A percentile compares a stretch with the other conserved stretches of the same genome.
Conservation (phyloP, 2,329 filamentous ascomycete species). For the Nakataea oryzae region DNA sequence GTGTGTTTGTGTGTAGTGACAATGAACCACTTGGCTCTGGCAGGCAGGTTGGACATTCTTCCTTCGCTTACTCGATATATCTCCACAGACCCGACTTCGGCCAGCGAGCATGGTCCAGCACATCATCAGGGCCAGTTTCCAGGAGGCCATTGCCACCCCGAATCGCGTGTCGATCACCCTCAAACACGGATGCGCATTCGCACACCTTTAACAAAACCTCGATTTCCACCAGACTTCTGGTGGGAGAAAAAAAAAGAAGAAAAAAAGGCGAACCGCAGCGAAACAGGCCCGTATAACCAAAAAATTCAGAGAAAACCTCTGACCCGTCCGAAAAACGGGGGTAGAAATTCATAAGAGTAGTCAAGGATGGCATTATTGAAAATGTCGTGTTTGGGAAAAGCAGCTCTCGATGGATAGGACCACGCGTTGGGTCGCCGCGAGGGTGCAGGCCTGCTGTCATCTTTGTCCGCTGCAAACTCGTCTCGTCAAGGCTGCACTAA, state of each 20-base stretch:
- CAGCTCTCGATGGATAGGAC: not conserved
- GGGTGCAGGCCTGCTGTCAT: not conserved
- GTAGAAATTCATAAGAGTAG: not conserved
- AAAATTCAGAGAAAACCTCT: not conserved
- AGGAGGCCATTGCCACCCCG: constrained; percentile 2
- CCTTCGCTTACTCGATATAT: constrained; percentile 1
- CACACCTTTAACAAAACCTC: not conserved
- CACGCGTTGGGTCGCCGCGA: no score
- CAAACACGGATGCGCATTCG: not conserved
- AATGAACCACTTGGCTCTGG: not conserved
- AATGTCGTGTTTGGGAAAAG: not conserved
- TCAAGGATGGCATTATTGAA: not conserved
- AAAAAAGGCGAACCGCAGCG: not conserved
- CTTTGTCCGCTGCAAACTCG: not conserved
- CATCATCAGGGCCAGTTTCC: not conserved
- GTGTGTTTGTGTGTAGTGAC: not conserved
- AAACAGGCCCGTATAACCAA: not conserved
- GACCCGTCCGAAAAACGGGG: not conserved
- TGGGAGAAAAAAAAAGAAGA: not conserved
- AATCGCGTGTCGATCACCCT: not conserved
- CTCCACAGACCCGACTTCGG: not conserved
- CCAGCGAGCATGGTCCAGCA: constrained; percentile 1
- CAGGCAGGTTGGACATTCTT: not conserved
- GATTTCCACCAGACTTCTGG: not conserved
- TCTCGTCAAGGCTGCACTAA: not conserved